Evolutionary conservation across 345 rosid species (phyloP).

Genomic region (Pugionium cornutum): DNA sequence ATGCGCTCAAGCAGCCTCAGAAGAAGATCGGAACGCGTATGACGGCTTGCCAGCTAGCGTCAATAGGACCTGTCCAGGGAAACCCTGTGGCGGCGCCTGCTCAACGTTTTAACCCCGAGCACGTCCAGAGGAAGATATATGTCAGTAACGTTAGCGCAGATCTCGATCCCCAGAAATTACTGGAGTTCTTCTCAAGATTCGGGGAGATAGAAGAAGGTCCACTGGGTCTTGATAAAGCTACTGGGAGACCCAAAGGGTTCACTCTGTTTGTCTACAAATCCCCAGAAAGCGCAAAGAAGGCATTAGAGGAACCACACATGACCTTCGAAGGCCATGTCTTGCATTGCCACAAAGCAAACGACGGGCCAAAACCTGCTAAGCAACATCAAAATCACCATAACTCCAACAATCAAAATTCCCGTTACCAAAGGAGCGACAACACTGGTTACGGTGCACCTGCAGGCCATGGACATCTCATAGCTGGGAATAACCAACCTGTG

Average conservation of each 20-base stretch:
- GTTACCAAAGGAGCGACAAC: conserved; percentile 50
- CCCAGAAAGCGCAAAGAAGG: conserved; percentile 59
- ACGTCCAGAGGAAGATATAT: conserved; percentile 60
- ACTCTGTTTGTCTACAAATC: conserved; percentile 68
- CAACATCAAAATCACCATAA: conserved; percentile 45
- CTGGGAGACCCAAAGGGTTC: conserved; percentile 74
- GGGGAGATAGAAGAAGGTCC: conserved; percentile 88
- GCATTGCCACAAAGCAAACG: conserved; percentile 75
- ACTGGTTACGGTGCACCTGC: conserved; percentile 33
- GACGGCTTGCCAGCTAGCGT: conserved; percentile 72
- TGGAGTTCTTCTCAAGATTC: conserved; percentile 55
- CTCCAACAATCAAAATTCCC: conserved; percentile 37
- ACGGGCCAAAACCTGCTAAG: conserved; percentile 64
- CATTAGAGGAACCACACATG: conserved; percentile 77
- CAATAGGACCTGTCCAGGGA: conserved; percentile 65
- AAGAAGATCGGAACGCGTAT: conserved; percentile 73
- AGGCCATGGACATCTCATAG: conserved; percentile 62
- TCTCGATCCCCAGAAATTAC: conserved; percentile 52
- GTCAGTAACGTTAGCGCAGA: conserved; percentile 68
- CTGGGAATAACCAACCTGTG: conserved; percentile 49
- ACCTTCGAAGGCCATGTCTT: conserved; percentile 58
- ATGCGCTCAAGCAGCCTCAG: conserved; percentile 71
- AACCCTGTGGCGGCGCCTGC: conserved; percentile 45
- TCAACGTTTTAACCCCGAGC: conserved; percentile 42
- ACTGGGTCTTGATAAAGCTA: conserved; percentile 67